Base-by-base conservation (phyloP, 768 basidiomycete species). In the Panus rudis region DNA sequence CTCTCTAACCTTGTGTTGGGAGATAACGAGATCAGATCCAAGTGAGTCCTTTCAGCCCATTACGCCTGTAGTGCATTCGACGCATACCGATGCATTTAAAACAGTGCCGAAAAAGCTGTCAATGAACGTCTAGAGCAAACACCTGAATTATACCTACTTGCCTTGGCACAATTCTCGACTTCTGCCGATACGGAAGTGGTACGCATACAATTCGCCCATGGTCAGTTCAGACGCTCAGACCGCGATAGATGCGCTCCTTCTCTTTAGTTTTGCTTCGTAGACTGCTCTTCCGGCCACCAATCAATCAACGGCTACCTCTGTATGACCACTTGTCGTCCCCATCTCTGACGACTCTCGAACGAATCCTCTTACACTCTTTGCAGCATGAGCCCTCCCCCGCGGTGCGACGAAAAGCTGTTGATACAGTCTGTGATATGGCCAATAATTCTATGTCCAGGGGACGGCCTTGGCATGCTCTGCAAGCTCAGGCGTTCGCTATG, bases 1-100 rank as follows among this genome's bases (percentile, higher is more conserved):
- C 76, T 91, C 31, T 82, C 84, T 10, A 90, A 91, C 62, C 77
- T 90, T 16, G 83, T 90, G 4, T 68, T 86, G 30, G 88, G 85
- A 4, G 86, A 91, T 60, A 91, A 91, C 62, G 77, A 81, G 42
- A 85, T 91, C 39, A 78, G 87, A 14, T 68, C 81, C 51, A 82
- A 72, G 86, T 84, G 54, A 17, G 60, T 46, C 17, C 20, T 23
- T 19, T 39, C 31, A n/a, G 35, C 25, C 30, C 34, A 48, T 35
- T 30, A 42, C 17, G 28, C 26, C 24, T 19, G 24, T 35, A 6
- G 17, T 17, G 34, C 14, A 10, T 11, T 30, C 28, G n/a, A 30
- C 33, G 16, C 33, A 17, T 35, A 35, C 16, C 23, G 14, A 41
- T 31, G 12, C 21, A 17, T 20, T 16, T 12, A n/a, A n/a, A n/a